phyloP scores from a whole-genome alignment of 805 yeast species.

The Cyberlindnera meyerae region DNA sequence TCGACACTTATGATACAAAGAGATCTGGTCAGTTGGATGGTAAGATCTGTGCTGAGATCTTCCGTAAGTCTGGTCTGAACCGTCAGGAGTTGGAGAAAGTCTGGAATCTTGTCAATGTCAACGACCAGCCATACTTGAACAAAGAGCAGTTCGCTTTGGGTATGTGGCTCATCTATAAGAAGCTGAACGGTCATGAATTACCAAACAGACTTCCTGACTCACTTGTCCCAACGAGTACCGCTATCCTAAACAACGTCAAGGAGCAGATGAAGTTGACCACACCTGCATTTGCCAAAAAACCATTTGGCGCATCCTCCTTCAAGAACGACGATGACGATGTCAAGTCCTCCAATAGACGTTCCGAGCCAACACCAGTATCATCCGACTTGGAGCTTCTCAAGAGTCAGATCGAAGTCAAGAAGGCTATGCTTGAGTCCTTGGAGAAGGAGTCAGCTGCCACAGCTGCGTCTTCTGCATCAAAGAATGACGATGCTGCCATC shows the following conservation, averaged over 20 bases:
- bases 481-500: slow-evolving; percentile 38
- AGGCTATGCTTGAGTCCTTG: slow-evolving; percentile 62
- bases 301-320: slow-evolving; percentile 41
- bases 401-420: slow-evolving; percentile 66
- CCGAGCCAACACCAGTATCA: slow-evolving; percentile 10
- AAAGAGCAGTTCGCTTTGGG: slow-evolving; percentile 93
- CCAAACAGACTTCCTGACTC: slow-evolving; percentile 85
- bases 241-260: slow-evolving; percentile 70
- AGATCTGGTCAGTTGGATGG: slow-evolving; percentile 73
- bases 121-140: slow-evolving; percentile 77
- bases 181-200: slow-evolving; percentile 81
- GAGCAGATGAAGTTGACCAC: slow-evolving; percentile 32
- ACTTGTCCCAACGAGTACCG: slow-evolving; percentile 80
- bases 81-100: slow-evolving; percentile 83
- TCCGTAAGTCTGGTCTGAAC: slow-evolving; percentile 85
- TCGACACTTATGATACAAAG: slow-evolving; percentile 77
- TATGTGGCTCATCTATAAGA: slow-evolving; percentile 92
- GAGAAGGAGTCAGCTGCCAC: slow-evolving; percentile 23
- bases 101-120: slow-evolving; percentile 85
- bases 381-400: slow-evolving; percentile 45
- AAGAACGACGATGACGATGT: slow-evolving; percentile 69
- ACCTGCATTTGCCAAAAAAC: slow-evolving; percentile 14
- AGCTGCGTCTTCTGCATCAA: slow-evolving; percentile 29
- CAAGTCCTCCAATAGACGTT: slow-evolving; percentile 52
- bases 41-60: slow-evolving; percentile 74